A percentile compares a stretch with the other conserved stretches of the same genome.
These are phyloP conservation scores for Fusarium annulatum DNA, from an alignment of 2,329 filamentous ascomycete species.

Conservation along the genomic window DNA sequence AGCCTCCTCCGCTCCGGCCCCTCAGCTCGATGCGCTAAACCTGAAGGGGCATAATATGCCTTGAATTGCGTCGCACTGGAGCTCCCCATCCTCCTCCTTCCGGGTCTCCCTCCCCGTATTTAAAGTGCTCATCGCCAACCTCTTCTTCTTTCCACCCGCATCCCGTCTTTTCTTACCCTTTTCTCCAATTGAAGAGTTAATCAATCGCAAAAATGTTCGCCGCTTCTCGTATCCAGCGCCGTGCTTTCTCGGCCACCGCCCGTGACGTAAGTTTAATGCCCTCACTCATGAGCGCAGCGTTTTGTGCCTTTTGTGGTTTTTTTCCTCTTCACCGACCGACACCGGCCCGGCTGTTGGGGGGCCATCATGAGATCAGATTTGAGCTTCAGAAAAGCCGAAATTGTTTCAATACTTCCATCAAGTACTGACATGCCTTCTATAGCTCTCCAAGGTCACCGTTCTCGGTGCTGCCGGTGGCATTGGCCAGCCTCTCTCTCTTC, in stretches of 20 bases:
- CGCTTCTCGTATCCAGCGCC: constrained; percentile 75
- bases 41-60: background rate
- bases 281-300: constrained; percentile 13
- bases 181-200: constrained; percentile 39
- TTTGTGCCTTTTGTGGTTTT: constrained; percentile 17
- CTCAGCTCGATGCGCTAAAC: constrained; percentile 33
- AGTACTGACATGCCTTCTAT: constrained; percentile 38
- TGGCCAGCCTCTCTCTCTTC: constrained; percentile 95
- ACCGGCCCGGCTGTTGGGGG: constrained; percentile 25
- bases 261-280: constrained; percentile 70
- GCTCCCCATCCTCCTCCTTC: constrained; percentile 34
- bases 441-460: constrained; percentile 98
- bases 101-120: constrained; percentile 39
- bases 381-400: background rate
- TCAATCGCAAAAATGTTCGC: constrained; percentile 74
- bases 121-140: constrained; percentile 41
- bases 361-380: background rate
- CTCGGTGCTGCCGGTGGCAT: constrained; percentile 98
- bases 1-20: constrained; percentile 38
- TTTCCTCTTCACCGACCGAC: constrained; percentile 34
- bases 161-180: constrained; percentile 39
- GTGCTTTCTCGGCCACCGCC: constrained; percentile 84
- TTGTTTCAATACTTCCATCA: background rate
- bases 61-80: constrained; percentile 23
- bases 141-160: constrained; percentile 37